Base-by-base conservation (phyloP, 331 rosid species). In the Pyrus hybrid region DNA sequence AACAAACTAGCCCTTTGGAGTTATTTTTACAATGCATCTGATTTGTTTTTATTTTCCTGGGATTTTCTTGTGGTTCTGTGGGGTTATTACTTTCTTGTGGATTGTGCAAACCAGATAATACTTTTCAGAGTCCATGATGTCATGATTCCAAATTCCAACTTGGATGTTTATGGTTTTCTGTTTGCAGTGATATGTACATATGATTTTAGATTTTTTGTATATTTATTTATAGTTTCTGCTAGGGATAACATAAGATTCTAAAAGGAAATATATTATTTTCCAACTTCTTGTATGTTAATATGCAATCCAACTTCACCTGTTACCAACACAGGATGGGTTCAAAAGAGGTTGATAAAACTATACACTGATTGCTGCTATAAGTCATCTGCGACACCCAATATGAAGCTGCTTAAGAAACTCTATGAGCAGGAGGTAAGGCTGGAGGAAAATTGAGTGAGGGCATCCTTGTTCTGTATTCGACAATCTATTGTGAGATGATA, bases 401-500 rank as follows among this genome's bases (percentile, higher is more conserved):
- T 84, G 84, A 88, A 90, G 81, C 88, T 94, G 77, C 83, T 90
- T 72, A 90, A 87, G 90, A 92, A 87, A 83, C 90, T 94, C 69
- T 94, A 90, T 86, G 90, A 94, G 80, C 75, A 88, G 84, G 96
- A 90, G 99, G 99, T 94, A 85, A 80, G 81, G 8, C 37, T 17
- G 63, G 41, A 62, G 76, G 7, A 20, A 51, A 49, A 6, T 56
- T 4, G 14, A 51, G 70, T 43, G 43, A 28, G 73, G 82, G 62
- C 64, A 56, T 75, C 64, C 65, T 80, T 77, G 41, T 71, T 47
- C 56, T 47, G 71, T 51, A 71, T 35, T 37, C 63, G 23, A 72
- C 73, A 51, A 62, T 14, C 21, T 74, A 63, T 61, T 62, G 47
- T 76, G 28, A 47, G 78, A 77, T 61, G n/a, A 78, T 30, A 67